phyloP scores from a whole-genome alignment of 2,329 filamentous ascomycete species.

The Colletotrichum abscissum region DNA sequence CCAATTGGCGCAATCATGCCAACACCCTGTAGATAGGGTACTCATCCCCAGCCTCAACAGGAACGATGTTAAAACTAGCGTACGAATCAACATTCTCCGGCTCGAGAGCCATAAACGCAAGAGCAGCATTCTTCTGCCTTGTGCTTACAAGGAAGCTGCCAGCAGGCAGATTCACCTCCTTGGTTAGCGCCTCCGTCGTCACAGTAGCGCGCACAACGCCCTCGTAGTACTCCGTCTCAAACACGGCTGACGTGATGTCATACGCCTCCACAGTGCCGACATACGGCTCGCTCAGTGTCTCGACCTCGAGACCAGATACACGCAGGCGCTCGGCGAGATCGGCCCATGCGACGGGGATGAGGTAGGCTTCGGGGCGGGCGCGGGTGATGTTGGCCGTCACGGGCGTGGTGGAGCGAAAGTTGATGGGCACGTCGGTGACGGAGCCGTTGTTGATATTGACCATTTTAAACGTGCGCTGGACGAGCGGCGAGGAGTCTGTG shows the following conservation, averaged over 20 bases:
- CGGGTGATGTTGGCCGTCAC: slow-evolving; percentile 43
- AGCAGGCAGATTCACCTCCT: slow-evolving; percentile 39
- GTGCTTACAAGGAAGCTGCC: slow-evolving; percentile 47
- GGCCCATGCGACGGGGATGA: slow-evolving; percentile 44
- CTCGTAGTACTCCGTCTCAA: slow-evolving; percentile 43
- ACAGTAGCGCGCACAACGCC: slow-evolving; percentile 41
- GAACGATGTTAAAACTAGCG: slow-evolving; percentile 45
- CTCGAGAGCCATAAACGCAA: slow-evolving; percentile 44
- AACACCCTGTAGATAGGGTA: slow-evolving; percentile 45
- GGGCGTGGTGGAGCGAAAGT: slow-evolving; percentile 44
- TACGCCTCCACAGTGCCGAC: slow-evolving; percentile 43
- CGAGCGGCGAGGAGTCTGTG: slow-evolving; percentile 40
- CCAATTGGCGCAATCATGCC: not conserved
- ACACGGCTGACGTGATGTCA: slow-evolving; percentile 38
- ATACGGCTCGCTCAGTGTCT: slow-evolving; percentile 40
- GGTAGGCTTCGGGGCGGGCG: slow-evolving; percentile 42
- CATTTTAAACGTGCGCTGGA: slow-evolving; percentile 40
- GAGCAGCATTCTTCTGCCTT: slow-evolving; percentile 45
- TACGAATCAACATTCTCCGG: slow-evolving; percentile 49
- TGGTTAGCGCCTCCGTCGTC: slow-evolving; percentile 35
- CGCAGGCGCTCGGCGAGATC: slow-evolving; percentile 43
- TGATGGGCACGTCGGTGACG: slow-evolving; percentile 42
- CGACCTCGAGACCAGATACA: slow-evolving; percentile 40
- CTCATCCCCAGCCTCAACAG: slow-evolving; percentile 42
- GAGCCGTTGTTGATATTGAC: slow-evolving; percentile 42